Evolutionary conservation across 805 yeast genomes (phyloP), one percentile per base, ranked within the genome.

Genomic region (Yarrowia sp.): DNA sequence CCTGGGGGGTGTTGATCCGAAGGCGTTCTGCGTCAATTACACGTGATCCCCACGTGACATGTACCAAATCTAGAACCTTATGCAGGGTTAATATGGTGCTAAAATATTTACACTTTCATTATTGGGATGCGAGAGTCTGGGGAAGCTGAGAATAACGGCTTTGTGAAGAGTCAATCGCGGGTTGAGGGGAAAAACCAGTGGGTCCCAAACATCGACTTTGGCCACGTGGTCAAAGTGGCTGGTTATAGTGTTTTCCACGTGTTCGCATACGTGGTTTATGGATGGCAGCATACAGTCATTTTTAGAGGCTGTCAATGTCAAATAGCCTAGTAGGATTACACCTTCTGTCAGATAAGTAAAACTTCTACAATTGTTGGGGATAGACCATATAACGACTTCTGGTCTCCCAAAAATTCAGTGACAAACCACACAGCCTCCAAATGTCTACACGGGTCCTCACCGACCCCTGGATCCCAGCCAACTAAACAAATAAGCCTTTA

Each of bases 31-130:
- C 11, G 17, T 4, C 41, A 24, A 14, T 54, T 54, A 19, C 61
- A 54, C 61, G 61, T 54, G 61, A 54, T 54, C 61, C 61, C 61
- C 61, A 54, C 61, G 61, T 54, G 61, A 54, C 46, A 33, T 21
- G 41, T 22, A 10, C 26, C 8, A 16, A 6, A 9, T 11, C 17
- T 8, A 4, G 14, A 54, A 54, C 61, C 61, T 54, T 36, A 54
- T 38, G 61, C 61, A 54, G 35, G 61, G 35, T 28, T 54, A 54
- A 33, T 17, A 43, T 12, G 35, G 61, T 54, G 58, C 41, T 51
- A 51, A 51, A 51, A 49, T 38, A 36, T 30, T 26, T 17, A 51
- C 22, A 33, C 30, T 51, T 51, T 51, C 58, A 51, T 51, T 17
- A 28, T 35, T 4, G 14, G 19, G 22, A 6, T 8, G 49, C 3